Conservation (phyloP, 2,329 filamentous ascomycete species). For the Aspergillus quadricinctus region DNA sequence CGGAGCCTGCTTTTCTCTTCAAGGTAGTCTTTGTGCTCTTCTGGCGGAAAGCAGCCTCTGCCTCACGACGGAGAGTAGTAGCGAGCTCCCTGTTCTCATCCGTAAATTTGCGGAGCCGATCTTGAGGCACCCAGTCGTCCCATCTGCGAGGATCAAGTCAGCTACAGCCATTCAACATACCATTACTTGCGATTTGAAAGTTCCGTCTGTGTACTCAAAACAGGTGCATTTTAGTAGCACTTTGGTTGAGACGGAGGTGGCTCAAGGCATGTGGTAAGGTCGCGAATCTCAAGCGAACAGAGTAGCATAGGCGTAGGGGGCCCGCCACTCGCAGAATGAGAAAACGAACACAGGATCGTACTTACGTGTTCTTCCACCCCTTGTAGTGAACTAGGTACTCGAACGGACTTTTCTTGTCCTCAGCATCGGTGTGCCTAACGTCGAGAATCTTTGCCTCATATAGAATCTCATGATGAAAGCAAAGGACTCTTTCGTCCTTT, state of each 20-base stretch:
- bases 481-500: slow-evolving; percentile 87
- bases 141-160: slow-evolving; percentile 52
- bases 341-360: slow-evolving; percentile 22
- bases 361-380: slow-evolving; percentile 95
- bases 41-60: slow-evolving; percentile 31
- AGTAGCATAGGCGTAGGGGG: neutral
- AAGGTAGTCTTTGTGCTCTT: slow-evolving; percentile 29
- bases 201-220: no score
- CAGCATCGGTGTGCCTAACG: slow-evolving; percentile 57
- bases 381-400: slow-evolving; percentile 97
- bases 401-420: slow-evolving; percentile 68
- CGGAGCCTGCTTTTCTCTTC: slow-evolving; percentile 41
- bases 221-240: no score
- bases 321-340: neutral
- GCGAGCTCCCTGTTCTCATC: slow-evolving; percentile 94
- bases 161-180: slow-evolving; percentile 1
- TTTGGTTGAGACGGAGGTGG: neutral
- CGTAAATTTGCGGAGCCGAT: slow-evolving; percentile 88
- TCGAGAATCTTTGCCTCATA: slow-evolving; percentile 97
- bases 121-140: slow-evolving; percentile 97
- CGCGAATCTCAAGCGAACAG: neutral
- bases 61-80: slow-evolving; percentile 42
- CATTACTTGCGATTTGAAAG: neutral
- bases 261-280: neutral
- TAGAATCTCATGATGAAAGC: slow-evolving; percentile 94